Evolutionary conservation across 768 basidiomycete genomes (phyloP).

Genomic region (Leccinum sublutescens): DNA sequence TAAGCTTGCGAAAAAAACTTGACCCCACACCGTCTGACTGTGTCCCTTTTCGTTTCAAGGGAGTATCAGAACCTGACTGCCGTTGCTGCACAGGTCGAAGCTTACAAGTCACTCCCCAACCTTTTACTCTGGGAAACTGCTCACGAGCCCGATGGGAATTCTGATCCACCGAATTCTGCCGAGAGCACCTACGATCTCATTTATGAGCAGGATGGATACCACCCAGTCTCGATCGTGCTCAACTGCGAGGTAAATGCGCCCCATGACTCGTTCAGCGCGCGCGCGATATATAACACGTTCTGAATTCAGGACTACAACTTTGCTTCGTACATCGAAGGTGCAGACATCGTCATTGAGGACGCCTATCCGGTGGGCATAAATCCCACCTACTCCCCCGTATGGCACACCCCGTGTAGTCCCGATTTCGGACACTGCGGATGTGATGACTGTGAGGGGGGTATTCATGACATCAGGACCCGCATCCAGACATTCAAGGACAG

Average conservation of each 20-base stretch:
- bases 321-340: constrained; percentile 53
- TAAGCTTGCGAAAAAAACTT: neutral
- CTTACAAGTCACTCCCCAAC: constrained; percentile 63
- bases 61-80: constrained; percentile 61
- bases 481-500: constrained; percentile 66
- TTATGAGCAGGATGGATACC: constrained; percentile 51
- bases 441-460: constrained; percentile 61
- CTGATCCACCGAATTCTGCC: constrained; percentile 64
- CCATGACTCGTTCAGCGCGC: too few relatives aligned
- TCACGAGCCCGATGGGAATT: constrained; percentile 70
- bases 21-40: neutral
- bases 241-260: constrained; percentile 38
- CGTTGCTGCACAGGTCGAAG: constrained; percentile 62
- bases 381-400: constrained; percentile 56
- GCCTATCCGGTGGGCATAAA: constrained; percentile 48
- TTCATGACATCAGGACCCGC: constrained; percentile 62
- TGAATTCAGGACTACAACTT: constrained; percentile 60
- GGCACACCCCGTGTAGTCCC: constrained; percentile 58
- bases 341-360: constrained; percentile 64
- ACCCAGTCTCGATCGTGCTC: constrained; percentile 54
- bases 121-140: constrained; percentile 71
- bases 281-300: neutral
- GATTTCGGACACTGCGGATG: constrained; percentile 76
- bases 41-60: constrained; percentile 22
- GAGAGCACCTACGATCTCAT: constrained; percentile 44